phyloP scores from a whole-genome alignment of 2,329 filamentous ascomycete genomes.

The Grosmannia penicillata region DNA sequence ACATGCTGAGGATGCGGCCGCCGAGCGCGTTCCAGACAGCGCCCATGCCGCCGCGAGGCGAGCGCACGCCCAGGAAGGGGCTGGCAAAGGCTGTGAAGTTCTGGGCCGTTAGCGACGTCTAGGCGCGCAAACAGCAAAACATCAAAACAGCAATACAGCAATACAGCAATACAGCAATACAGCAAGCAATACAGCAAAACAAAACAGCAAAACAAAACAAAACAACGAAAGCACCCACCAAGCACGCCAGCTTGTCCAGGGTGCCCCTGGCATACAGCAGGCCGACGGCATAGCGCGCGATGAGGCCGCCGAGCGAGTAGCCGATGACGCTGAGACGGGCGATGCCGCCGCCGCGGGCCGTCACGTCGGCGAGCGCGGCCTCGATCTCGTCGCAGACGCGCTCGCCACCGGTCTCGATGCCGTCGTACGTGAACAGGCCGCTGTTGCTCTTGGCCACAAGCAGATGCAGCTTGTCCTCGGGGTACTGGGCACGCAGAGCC shows the following conservation, averaged over 20 bases:
- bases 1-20: constrained; percentile 64
- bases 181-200: constrained; percentile 62
- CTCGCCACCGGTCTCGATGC: constrained; percentile 53
- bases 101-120: constrained; percentile 21
- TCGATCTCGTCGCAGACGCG: constrained; percentile 53
- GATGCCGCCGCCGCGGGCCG: constrained; percentile 52
- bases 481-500: constrained; percentile 43
- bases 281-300: constrained; percentile 76
- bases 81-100: constrained; percentile 92
- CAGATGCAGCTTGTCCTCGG: constrained; percentile 51
- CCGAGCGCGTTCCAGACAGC: constrained; percentile 73
- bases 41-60: constrained; percentile 50
- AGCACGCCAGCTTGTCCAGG: constrained; percentile 64
- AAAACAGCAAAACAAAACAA: neutral
- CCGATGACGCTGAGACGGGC: constrained; percentile 75
- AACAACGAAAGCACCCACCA: constrained; percentile 30
- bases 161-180: constrained; percentile 11
- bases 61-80: constrained; percentile 64
- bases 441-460: constrained; percentile 59
- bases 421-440: constrained; percentile 58
- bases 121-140: too few species aligned
- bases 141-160: neutral
- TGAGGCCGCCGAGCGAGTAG: constrained; percentile 78
- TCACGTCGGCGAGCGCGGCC: constrained; percentile 41
- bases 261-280: constrained; percentile 68